phyloP scores from a whole-genome alignment of 768 basidiomycete species.

The Crepidotus variabilis region DNA sequence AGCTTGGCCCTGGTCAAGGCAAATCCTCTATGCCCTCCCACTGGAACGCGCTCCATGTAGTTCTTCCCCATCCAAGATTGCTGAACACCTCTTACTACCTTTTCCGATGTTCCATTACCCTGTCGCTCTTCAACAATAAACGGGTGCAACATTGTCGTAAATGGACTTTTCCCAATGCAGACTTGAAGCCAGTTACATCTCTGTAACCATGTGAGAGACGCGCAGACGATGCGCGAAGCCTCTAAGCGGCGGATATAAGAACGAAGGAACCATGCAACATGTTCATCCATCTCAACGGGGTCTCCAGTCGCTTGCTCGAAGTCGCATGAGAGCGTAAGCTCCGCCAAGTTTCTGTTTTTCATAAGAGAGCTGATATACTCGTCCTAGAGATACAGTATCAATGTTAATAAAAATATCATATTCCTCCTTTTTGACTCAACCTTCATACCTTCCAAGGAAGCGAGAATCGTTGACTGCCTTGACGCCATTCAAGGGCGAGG shows the following conservation, averaged over 20 bases:
- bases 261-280: neutral
- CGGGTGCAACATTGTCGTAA: neutral
- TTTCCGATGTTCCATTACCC: neutral
- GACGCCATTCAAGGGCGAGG: neutral
- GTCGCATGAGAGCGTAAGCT: neutral
- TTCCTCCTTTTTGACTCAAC: too few relatives aligned
- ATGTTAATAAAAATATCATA: too few relatives aligned
- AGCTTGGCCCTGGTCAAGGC: neutral
- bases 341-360: neutral
- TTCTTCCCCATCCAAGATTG: slow-evolving; percentile 27
- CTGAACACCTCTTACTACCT: neutral
- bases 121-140: neutral
- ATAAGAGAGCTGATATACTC: neutral
- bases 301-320: neutral
- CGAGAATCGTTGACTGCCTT: neutral
- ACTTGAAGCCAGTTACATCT: neutral
- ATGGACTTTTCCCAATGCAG: neutral
- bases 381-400: too few relatives aligned
- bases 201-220: neutral
- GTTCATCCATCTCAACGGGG: neutral
- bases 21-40: slow-evolving; percentile 44
- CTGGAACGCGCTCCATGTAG: slow-evolving; percentile 58
- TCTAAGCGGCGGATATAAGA: neutral
- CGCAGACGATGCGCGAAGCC: neutral
- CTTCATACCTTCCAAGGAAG: neutral